Base-by-base conservation (phyloP, 257 asterid genomes). In the Nicotiana otophora region DNA sequence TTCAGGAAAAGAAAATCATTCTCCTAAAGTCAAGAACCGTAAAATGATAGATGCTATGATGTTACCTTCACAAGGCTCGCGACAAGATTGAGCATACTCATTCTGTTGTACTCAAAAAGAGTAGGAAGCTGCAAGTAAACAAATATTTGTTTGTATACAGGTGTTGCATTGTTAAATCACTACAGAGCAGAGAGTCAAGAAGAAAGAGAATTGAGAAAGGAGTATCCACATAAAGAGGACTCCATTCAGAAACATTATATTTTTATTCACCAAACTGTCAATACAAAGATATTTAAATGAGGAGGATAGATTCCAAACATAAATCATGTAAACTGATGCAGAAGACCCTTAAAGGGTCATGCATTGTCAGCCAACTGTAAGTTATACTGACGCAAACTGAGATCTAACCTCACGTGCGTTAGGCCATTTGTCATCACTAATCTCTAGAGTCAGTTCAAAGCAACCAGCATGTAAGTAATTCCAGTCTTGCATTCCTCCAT, bases 401-500 rank as follows among this genome's bases (percentile, higher is more conserved):
- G 69, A 81, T 84, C 90, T 86, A 81, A 95, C 99, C 97, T 96
- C 98, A 75, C 83, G 86, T 36, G 93, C 92, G 83, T 83, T 85
- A 61, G 99, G 99, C 99, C 99, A 96, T 88, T 96, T 96, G 84
- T 96, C 82, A 87, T 96, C 99, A 53, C 98, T 94, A 55, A 96
- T 90, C 91, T 96, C 99, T 86, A 96, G 88, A 16, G 99, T 96
- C 87, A 96, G 89, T 85, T 96, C 99, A 84, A 96, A 93, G 89
- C 98, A 94, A 75, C 92, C 93, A 82, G 63, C 82, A 82, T 89
- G 86, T 53, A 96, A 90, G 87, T 96, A 96, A 87, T 93, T 96
- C 98, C 98, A 96, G 87, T 96, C 99, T 92, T 96, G 99, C 99
- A 96, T 96, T 84, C 99, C 99, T 23, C 99, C 99, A 85, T 96